These are phyloP conservation scores for Diaporthe sp. DNA, from an alignment of 2,329 filamentous ascomycete genomes.

Conservation along the genomic window DNA sequence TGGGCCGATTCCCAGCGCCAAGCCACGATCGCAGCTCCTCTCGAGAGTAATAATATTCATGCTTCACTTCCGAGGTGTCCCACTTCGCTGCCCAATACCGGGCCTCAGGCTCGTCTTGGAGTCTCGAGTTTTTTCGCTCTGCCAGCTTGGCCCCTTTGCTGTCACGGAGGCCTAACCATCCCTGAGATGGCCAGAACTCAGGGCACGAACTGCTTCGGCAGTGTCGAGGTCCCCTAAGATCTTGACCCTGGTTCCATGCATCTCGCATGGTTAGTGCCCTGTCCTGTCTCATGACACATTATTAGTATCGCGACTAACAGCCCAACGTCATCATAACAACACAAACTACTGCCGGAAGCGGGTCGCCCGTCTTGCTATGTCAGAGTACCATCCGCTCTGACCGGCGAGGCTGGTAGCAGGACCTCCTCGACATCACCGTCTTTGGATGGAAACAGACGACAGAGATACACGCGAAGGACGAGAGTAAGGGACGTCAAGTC, in stretches of 20 bases:
- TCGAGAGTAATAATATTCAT: constrained; percentile 22
- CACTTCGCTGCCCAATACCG: constrained; percentile 27
- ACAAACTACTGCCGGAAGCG: constrained; percentile 5
- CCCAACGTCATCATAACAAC: constrained; percentile 31
- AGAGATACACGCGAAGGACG: neutral
- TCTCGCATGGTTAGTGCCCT: constrained; percentile 21
- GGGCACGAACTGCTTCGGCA: neutral
- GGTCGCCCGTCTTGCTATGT: constrained; percentile 2
- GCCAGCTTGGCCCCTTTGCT: neutral
- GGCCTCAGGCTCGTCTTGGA: neutral
- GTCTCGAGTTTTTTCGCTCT: neutral
- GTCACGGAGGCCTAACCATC: constrained; percentile 7
- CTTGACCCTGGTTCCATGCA: constrained; percentile 17
- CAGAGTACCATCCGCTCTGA: neutral
- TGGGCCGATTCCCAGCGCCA: constrained; percentile 20
- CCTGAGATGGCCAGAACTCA: neutral
- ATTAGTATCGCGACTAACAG: constrained; percentile 26
- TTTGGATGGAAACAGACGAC: neutral
- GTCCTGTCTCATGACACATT: constrained; percentile 22
- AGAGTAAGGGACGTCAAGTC: neutral
- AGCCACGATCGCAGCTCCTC: constrained; percentile 12
- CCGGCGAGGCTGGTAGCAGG: neutral
- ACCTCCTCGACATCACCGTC: neutral
- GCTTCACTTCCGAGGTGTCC: constrained; percentile 29
- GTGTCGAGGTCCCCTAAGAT: neutral